These are phyloP conservation scores for Ziziphus jujuba DNA, from an alignment of 306 rosid genomes.

Conservation along the genomic window DNA sequence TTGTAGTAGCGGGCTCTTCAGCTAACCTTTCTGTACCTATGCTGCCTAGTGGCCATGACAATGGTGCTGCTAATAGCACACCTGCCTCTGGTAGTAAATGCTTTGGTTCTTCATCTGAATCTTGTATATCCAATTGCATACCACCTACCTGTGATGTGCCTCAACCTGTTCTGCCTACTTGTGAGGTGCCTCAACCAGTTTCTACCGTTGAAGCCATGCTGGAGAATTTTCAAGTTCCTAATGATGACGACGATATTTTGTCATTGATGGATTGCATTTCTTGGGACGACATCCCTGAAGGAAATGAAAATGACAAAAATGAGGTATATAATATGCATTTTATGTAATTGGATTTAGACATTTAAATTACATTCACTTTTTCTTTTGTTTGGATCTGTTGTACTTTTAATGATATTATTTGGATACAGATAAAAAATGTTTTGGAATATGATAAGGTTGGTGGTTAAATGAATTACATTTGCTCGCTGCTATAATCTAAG, in stretches of 20 bases:
- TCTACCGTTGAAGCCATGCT: constrained; percentile 15
- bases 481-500: background rate
- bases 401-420: too few relatives aligned
- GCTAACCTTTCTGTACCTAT: constrained; percentile 16
- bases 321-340: constrained; percentile 39
- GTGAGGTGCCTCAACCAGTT: background rate
- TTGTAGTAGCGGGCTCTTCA: constrained; percentile 23
- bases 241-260: constrained; percentile 27
- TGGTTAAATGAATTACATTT: too few relatives aligned
- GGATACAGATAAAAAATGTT: too few relatives aligned
- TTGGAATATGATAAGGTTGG: too few relatives aligned
- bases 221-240: constrained; percentile 5
- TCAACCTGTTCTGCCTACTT: constrained; percentile 16
- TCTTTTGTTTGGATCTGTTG: too few relatives aligned
- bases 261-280: constrained; percentile 13
- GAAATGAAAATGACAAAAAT: constrained; percentile 13
- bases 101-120: constrained; percentile 29
- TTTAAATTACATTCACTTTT: too few relatives aligned
- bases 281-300: constrained; percentile 5
- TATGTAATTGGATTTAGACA: background rate
- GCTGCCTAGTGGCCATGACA: constrained; percentile 11
- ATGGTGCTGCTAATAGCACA: constrained; percentile 26
- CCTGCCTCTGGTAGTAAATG: constrained; percentile 15
- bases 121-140: constrained; percentile 35
- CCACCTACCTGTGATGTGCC: constrained; percentile 18